Evolutionary conservation across 2,329 filamentous ascomycete genomes (phyloP).

Genomic region (Pezizomycotina sp.): DNA sequence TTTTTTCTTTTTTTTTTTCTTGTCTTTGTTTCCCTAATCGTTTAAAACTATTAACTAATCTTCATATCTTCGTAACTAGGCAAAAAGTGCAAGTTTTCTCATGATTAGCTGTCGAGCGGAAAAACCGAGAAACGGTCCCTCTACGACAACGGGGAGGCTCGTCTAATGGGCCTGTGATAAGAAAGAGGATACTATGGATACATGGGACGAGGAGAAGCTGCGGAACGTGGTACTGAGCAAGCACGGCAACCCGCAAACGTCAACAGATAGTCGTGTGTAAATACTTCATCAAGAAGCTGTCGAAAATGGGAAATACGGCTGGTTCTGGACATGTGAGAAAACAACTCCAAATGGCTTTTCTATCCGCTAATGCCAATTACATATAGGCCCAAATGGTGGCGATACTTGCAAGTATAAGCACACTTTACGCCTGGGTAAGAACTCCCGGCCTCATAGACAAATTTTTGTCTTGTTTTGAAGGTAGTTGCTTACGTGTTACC

Average conservation of each 20-base stretch:
- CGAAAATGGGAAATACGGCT: conserved; percentile 96
- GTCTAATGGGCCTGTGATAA: conserved; percentile 54
- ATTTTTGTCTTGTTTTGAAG: conserved; percentile 2
- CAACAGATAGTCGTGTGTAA: conserved; percentile 99
- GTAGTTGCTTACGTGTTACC: conserved; percentile 17
- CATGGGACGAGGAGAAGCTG: conserved; percentile 96
- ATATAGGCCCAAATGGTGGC: conserved; percentile 57
- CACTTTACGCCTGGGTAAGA: conserved; percentile 82
- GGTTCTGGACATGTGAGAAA: conserved; percentile 76
- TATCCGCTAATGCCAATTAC: neutral
- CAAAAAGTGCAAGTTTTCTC: conserved; percentile 93
- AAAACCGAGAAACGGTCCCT: conserved; percentile 81
- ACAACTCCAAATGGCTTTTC: conserved; percentile 1
- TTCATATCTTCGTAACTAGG: conserved; percentile 27
- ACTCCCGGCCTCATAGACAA: conserved; percentile 38
- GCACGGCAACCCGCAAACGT: conserved; percentile 89
- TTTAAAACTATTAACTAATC: no score
- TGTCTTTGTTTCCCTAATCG: no score
- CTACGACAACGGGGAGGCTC: conserved; percentile 66
- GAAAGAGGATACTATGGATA: conserved; percentile 80
- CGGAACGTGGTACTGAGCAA: conserved; percentile 81
- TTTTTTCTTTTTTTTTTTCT: no score
- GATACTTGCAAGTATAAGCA: conserved; percentile 99
- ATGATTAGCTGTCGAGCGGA: conserved; percentile 81
- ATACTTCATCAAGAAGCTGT: conserved; percentile 91